Conservation (phyloP, 1,284 basidiomycete species). For the Ceratobasidium sp. region DNA sequence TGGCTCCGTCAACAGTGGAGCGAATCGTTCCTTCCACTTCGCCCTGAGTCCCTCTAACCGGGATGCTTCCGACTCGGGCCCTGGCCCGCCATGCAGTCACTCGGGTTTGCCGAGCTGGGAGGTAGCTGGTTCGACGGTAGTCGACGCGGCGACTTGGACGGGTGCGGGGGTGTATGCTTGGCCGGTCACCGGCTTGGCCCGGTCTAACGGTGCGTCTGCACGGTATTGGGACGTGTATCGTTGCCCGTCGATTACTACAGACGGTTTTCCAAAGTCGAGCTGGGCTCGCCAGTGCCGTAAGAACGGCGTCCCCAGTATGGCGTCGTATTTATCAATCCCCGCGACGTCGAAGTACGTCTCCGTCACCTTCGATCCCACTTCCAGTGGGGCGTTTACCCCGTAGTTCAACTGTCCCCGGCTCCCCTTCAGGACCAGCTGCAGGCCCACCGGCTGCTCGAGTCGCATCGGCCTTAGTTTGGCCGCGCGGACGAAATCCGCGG, state of each 20-base stretch:
- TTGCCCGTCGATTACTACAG: neutral
- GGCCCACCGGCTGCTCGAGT: slow-evolving; percentile 5
- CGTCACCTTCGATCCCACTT: slow-evolving; percentile 53
- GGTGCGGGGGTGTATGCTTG: too few relatives aligned
- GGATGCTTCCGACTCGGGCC: slow-evolving; percentile 39
- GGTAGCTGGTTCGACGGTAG: slow-evolving; percentile 51
- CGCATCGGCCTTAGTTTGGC: slow-evolving; percentile 2
- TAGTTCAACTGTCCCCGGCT: slow-evolving; percentile 18
- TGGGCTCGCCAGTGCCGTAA: slow-evolving; percentile 50
- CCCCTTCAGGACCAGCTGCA: slow-evolving; percentile 26
- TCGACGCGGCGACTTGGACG: too few relatives aligned
- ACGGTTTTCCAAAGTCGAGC: neutral
- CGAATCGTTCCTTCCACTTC: neutral
- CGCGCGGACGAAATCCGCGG: slow-evolving; percentile 7
- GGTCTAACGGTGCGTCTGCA: neutral
- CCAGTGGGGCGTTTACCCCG: neutral
- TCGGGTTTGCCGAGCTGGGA: neutral
- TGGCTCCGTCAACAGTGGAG: neutral
- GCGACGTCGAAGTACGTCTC: slow-evolving; percentile 54
- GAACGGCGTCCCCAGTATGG: slow-evolving; percentile 56
- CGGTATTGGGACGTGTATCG: neutral
- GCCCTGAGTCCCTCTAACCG: slow-evolving; percentile 51
- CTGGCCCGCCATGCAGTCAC: neutral
- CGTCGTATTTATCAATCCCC: slow-evolving; percentile 56
- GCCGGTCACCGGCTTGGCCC: neutral